Conservation (phyloP, 768 basidiomycete genomes). For the Boletus eberwhitei region DNA sequence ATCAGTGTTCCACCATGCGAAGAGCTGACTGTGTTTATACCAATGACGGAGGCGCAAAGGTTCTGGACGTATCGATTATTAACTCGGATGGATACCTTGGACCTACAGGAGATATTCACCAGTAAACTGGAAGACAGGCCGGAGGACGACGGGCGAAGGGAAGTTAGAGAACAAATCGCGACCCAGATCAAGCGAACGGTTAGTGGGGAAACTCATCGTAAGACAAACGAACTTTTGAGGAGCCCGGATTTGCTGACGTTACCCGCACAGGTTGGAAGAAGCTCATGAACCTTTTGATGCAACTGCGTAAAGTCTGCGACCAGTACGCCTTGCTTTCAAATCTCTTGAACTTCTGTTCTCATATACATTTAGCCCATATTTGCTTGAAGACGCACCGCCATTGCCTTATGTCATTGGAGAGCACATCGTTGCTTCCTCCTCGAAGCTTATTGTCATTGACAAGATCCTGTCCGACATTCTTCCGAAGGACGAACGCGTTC, state of each 20-base stretch:
- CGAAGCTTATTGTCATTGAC: constrained; percentile 56
- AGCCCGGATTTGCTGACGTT: neutral
- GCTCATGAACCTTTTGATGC: constrained; percentile 68
- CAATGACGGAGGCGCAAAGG: constrained; percentile 55
- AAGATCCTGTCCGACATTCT: constrained; percentile 54
- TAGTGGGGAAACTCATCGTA: constrained; percentile 31
- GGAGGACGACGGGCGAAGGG: constrained; percentile 36
- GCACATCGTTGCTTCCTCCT: constrained; percentile 53
- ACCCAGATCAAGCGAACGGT: constrained; percentile 36
- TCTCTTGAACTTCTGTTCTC: neutral
- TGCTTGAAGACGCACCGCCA: constrained; percentile 48
- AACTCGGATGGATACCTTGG: constrained; percentile 47
- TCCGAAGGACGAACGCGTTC: constrained; percentile 57
- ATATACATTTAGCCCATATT: constrained; percentile 43
- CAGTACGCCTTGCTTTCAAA: constrained; percentile 40
- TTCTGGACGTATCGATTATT: constrained; percentile 61
- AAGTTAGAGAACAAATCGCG: constrained; percentile 39
- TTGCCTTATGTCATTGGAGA: constrained; percentile 50
- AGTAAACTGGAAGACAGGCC: constrained; percentile 26
- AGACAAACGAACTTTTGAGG: neutral
- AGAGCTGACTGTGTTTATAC: constrained; percentile 54
- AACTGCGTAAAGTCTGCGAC: constrained; percentile 67
- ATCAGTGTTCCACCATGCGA: constrained; percentile 53
- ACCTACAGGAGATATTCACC: constrained; percentile 48
- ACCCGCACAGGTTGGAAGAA: constrained; percentile 46